Evolutionary conservation across 805 yeast genomes (phyloP).

Genomic region (Metschnikowia continentalis): DNA sequence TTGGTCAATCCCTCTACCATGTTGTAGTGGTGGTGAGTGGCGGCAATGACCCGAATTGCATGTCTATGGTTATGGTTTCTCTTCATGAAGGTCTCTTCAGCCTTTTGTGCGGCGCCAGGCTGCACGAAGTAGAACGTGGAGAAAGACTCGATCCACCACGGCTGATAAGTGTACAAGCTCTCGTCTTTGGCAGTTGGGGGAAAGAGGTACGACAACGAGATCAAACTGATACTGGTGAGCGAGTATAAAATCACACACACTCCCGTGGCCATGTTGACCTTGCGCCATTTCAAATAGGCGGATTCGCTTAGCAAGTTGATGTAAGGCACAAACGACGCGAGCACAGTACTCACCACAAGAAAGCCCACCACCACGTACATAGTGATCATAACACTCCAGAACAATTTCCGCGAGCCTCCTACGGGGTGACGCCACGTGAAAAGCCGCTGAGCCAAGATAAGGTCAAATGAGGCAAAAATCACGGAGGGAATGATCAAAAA

Average conservation of each 20-base stretch:
- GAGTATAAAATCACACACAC: conserved; percentile 44
- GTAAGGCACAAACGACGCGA: conserved; percentile 19
- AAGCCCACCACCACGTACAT: conserved; percentile 16
- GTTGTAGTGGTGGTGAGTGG: conserved; percentile 43
- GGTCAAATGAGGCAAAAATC: conserved; percentile 18
- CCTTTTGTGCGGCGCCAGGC: conserved; percentile 47
- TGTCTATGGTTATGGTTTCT: conserved; percentile 45
- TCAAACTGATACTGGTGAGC: conserved; percentile 46
- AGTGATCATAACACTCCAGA: conserved; percentile 19
- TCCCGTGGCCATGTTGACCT: conserved; percentile 28
- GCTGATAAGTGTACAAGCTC: conserved; percentile 57
- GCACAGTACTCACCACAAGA: conserved; percentile 16
- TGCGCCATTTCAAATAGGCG: conserved; percentile 20
- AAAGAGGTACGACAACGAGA: conserved; percentile 48
- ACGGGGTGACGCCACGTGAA: conserved; percentile 27
- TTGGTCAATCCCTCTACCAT: conserved; percentile 38
- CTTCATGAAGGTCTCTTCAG: conserved; percentile 43
- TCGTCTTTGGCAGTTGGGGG: conserved; percentile 52
- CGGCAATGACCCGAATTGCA: conserved; percentile 59
- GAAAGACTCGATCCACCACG: conserved; percentile 76
- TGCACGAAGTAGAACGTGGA: conserved; percentile 54
- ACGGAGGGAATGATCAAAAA: conserved; percentile 18
- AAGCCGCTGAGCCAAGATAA: conserved; percentile 22
- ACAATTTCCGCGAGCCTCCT: conserved; percentile 20
- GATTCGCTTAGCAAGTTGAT: conserved; percentile 11